Base-by-base conservation (phyloP, 176 grass and related monocot genomes). In the Oryza rufipogon region DNA sequence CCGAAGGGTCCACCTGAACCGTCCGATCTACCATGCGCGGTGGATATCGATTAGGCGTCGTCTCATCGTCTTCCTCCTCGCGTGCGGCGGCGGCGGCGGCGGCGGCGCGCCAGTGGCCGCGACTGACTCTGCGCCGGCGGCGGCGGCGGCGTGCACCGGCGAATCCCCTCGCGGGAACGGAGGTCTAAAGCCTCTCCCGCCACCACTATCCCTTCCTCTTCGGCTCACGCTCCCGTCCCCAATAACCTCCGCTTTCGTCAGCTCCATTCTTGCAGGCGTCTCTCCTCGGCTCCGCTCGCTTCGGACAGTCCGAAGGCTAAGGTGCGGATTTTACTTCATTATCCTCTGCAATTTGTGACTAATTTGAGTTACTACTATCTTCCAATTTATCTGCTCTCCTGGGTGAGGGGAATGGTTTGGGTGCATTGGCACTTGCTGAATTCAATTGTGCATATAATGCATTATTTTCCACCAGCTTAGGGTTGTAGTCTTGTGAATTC, bases 131-230 rank as follows among this genome's bases (percentile, higher is more conserved):
- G 39, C 39, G 36, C 36, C 36, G 36, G 51, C 16, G 52, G 5
- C 51, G 19, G 56, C 26, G 2, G 28, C 56, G 5, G 20, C 20
- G 56, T 3, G 20, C 7, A 26, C 13, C 15, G 23, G 26, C 41
- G 41, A 79, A 48, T 33, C 63, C 44, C 77, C 63, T 67, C 64
- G 22, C 60, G 60, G 60, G 61, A 23, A 63, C 10, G 58, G 52
- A 20, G 17, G 17, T 19, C 1, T 14, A 0, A 14, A 17, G 16
- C 51, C 15, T 11, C 22, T 22, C 19, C 64, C 26, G 30, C 26
- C 1, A 1, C 14, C 65, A 15, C 64, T 20, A 28, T 0, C 6
- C 64, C 64, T 68, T 28, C 44, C 65, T 13, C 44, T 23, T 36
- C 78, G 10, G 3, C 66, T 49, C 79, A 2, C 77, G 28, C 19